Evolutionary conservation across 1,284 basidiomycete species (phyloP).

Genomic region (Leucoagaricus sp.): DNA sequence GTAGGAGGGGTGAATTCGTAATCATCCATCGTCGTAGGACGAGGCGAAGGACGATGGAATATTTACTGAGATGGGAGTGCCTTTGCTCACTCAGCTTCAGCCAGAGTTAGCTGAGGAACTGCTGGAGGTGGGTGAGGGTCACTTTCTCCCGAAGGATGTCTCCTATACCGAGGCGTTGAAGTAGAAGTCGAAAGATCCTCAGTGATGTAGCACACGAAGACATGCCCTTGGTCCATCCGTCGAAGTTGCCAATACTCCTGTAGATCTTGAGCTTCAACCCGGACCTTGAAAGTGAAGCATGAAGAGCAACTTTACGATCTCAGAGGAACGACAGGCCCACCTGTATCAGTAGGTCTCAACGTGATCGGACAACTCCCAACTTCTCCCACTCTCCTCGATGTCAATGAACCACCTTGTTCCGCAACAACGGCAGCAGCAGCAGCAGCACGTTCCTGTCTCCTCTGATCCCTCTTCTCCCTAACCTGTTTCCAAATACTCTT

Average conservation of each 20-base stretch:
- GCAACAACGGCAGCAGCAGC: constrained; percentile 6
- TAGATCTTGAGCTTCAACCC: neutral
- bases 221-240: constrained; percentile 42
- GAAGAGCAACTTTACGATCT: constrained; percentile 41
- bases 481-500: constrained; percentile 73
- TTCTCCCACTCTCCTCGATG: constrained; percentile 13
- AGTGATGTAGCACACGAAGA: constrained; percentile 40
- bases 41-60: constrained; percentile 47
- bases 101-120: no score
- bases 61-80: constrained; percentile 53
- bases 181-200: constrained; percentile 38
- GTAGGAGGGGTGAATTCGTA: constrained; percentile 25
- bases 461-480: constrained; percentile 63
- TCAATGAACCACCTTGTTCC: no score
- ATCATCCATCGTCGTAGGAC: neutral
- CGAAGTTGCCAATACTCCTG: neutral
- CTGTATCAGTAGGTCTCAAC: constrained; percentile 36
- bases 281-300: constrained; percentile 25
- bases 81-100: neutral
- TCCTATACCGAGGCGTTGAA: neutral
- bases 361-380: constrained; percentile 33
- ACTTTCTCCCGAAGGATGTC: neutral
- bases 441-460: constrained; percentile 42
- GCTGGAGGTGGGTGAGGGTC: neutral
- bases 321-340: constrained; percentile 19